These are phyloP conservation scores for Phytomonas francai DNA, from an alignment of 208 protist genomes.

Conservation along the genomic window DNA sequence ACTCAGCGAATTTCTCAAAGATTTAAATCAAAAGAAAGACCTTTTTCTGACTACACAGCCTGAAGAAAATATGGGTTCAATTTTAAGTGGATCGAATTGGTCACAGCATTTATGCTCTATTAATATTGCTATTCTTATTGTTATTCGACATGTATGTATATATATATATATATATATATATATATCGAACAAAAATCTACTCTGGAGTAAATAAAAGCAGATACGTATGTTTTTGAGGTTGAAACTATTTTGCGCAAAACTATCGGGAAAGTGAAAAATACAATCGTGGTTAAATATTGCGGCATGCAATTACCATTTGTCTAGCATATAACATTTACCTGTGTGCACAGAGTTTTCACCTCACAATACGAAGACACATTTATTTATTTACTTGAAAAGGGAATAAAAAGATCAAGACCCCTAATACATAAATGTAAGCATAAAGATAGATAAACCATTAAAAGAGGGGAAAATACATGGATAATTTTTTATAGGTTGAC, in stretches of 20 bases:
- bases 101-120: not conserved
- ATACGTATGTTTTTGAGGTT: not conserved
- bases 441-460: not conserved
- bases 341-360: not conserved
- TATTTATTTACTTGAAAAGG: not conserved
- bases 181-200: not conserved
- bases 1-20: not conserved
- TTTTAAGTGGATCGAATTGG: not conserved
- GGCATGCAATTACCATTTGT: not conserved
- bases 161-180: not conserved
- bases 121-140: not conserved
- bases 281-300: not conserved
- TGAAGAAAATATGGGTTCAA: not conserved
- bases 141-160: not conserved
- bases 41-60: not conserved
- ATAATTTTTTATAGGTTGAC: not conserved
- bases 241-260: not conserved
- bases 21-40: not conserved
- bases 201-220: not conserved
- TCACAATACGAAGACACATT: not conserved
- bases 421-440: not conserved
- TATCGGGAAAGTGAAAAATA: not conserved
- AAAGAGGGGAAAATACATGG: not conserved
- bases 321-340: not conserved
- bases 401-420: not conserved